Evolutionary conservation across 306 rosid species (phyloP), one percentile per base, ranked within the genome.

Genomic region (Albizia julibrissin): DNA sequence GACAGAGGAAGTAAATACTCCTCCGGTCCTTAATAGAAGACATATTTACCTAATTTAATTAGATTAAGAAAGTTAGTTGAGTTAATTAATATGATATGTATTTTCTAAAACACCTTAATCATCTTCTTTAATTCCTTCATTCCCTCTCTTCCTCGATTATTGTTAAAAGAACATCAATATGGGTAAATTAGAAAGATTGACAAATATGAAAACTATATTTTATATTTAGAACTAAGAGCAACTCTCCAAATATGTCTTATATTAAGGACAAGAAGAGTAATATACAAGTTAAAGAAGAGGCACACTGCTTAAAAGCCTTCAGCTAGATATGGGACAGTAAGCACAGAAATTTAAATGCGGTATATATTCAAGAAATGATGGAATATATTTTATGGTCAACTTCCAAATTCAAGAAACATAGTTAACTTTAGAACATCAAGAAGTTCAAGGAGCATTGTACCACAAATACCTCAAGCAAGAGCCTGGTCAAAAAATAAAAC

Each of bases 361-460:
- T 22, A 73, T 54, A 43, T 24, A 39, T 44, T 69, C 65, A 34
- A 62, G 71, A 59, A 75, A 43, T 49, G 75, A 37, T 70, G 67
- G 70, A 75, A 43, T 49, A 74, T 74, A 39, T 74, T 74, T 37
- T 29, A 22, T 43, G 74, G 74, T 80, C 58, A 79, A 43, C 26
- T 62, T 81, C 84, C 69, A 59, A 75, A 69, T 40, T 67, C 44
- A 47, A 79, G 44, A 73, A 81, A 76, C 37, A 58, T 74, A 64
- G 29, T 54, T 72, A 74, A 70, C 80, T 54, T 79, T 82, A 93
- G 78, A 95, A 93, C 97, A 95, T 89, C 80, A 93, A 77, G 82
- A 95, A 97, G 87, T 93, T 95, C 81, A 95, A 81, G 74, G 99
- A 91, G 84, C 91, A 93, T 81, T 92, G 93, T 82, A 95, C 93